These are phyloP conservation scores for Phialophora macrospora DNA, from an alignment of 2,329 filamentous ascomycete genomes.

Conservation along the genomic window DNA sequence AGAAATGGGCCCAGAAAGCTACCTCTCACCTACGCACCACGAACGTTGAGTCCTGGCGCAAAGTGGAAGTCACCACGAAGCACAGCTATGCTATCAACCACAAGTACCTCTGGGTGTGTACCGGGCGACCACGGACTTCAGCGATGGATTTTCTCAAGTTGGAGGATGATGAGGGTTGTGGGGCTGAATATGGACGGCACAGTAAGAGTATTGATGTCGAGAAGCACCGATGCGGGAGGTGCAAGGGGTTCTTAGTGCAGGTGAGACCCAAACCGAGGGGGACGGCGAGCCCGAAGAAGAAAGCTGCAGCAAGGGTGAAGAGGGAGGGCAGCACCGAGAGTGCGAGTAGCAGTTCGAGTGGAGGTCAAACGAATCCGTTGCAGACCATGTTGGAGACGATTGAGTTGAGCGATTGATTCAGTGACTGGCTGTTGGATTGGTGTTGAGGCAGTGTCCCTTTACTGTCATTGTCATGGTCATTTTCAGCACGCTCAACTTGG, in stretches of 20 bases:
- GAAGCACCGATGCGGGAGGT: constrained; percentile 76
- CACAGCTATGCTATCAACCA: constrained; percentile 90
- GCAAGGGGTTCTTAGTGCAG: constrained; percentile 73
- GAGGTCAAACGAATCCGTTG: constrained; percentile 23
- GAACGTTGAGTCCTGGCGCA: constrained; percentile 59
- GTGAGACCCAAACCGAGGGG: constrained; percentile 74
- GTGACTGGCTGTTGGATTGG: neutral
- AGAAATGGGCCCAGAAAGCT: constrained; percentile 63
- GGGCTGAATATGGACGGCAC: constrained; percentile 77
- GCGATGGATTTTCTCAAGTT: constrained; percentile 33
- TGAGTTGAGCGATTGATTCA: constrained; percentile 34
- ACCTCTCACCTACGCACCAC: constrained; percentile 44
- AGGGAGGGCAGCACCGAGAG: constrained; percentile 38
- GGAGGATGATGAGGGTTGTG: constrained; percentile 57
- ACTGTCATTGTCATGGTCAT: too few species aligned
- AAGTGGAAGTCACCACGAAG: constrained; percentile 80
- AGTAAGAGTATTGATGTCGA: constrained; percentile 79
- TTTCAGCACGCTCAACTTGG: neutral
- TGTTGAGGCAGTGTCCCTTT: neutral
- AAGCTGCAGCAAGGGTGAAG: neutral
- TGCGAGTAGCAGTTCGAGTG: constrained; percentile 16
- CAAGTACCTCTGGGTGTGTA: constrained; percentile 87
- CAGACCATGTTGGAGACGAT: constrained; percentile 32
- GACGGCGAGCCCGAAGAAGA: constrained; percentile 30
- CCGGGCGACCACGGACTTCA: constrained; percentile 30